Percentiles rank a stretch among this genome's conserved stretches.
phyloP scores from a whole-genome alignment of 2,329 filamentous ascomycete species.

The Talaromyces islandicus region DNA sequence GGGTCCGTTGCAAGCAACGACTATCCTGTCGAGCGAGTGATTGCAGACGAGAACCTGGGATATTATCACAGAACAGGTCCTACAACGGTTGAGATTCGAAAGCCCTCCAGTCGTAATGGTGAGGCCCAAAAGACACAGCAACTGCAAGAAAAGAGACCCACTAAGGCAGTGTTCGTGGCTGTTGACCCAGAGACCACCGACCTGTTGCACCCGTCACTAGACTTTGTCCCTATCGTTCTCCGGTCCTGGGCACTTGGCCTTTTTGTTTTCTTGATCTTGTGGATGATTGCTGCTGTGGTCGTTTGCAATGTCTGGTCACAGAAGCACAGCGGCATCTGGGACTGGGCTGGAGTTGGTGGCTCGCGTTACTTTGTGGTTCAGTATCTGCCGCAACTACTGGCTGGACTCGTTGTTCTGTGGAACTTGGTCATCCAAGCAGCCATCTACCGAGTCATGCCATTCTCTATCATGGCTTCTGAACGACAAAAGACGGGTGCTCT shows the following conservation, averaged over 20 bases:
- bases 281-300: constrained; percentile 67
- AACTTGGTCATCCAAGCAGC: constrained; percentile 68
- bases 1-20: constrained; percentile 38
- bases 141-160: constrained; percentile 19
- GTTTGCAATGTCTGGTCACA: constrained; percentile 67
- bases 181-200: constrained; percentile 38
- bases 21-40: constrained; percentile 47
- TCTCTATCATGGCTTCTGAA: constrained; percentile 67
- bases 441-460: constrained; percentile 71
- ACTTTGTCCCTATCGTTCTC: constrained; percentile 66
- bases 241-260: constrained; percentile 58
- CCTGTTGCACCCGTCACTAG: constrained; percentile 49
- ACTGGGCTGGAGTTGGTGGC: constrained; percentile 64
- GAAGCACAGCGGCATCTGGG: constrained; percentile 57
- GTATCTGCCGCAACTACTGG: constrained; percentile 74
- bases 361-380: constrained; percentile 78
- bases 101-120: constrained; percentile 28
- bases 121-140: constrained; percentile 20
- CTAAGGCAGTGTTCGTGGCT: constrained; percentile 42
- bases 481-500: constrained; percentile 57
- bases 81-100: constrained; percentile 18
- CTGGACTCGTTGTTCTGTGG: constrained; percentile 66
- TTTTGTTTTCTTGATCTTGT: constrained; percentile 56
- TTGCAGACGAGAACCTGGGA: constrained; percentile 43
- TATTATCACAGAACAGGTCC: constrained; percentile 32